Evolutionary conservation across 2,329 filamentous ascomycete genomes (phyloP), one percentile per base, ranked within the genome.

Genomic region (Fusarium sp.): DNA sequence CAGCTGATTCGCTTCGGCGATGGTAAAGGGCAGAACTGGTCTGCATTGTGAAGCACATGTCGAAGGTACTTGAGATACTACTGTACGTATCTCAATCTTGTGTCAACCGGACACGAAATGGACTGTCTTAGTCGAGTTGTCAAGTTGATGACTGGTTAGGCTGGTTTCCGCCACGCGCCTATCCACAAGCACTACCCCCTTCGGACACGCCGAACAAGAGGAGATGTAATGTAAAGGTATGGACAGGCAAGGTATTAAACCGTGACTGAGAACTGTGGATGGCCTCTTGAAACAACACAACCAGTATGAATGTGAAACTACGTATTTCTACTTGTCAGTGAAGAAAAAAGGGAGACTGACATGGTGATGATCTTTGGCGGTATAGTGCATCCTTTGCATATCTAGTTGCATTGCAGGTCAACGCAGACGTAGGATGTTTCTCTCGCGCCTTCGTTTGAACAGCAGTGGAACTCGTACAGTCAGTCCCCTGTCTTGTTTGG

Each of bases 171-270:
- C 67, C 68, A 71, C 64, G 46, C 69, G 64, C 55, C 46, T 69
- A 52, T 61, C 68, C 68, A 67, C 68, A 69, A 69, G 58, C 68
- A 56, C 68, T 69, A 62, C 68, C 55, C 55, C 65, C 68, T 55
- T 71, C 69, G 69, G 69, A 38, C 54, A 71, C 59, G 64, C 69
- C 69, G 69, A 71, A 58, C 45, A 42, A 58, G 33, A 71, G 45
- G 14, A 44, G 63, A 63, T 60, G 54, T 40, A 35, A 64, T 33
- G 23, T 49, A 35, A 60, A 45, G 58, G 30, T 23, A 56, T 44
- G 20, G 15, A 38, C 33, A 42, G 27, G n/a, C 32, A 49, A 32
- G 45, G 60, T 54, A 53, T 60, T 53, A 23, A 60, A 37, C 52
- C 26, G 54, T 26, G 35, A 54, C 48, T 48, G 35, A 23, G 23